phyloP scores from a whole-genome alignment of 768 basidiomycete genomes.

The Boletales sp. region DNA sequence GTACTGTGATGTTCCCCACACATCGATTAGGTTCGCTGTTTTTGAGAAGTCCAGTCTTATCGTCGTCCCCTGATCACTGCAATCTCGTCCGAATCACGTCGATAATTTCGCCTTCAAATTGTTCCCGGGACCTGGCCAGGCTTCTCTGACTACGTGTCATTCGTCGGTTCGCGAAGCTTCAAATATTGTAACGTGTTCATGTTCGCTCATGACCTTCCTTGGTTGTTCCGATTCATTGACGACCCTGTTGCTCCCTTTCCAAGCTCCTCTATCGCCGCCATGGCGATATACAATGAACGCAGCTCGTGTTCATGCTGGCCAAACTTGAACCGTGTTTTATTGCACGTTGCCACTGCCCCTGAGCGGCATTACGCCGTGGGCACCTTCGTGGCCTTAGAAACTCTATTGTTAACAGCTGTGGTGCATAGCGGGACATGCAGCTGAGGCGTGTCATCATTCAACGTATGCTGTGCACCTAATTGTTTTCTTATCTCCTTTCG shows the following conservation, averaged over 20 bases:
- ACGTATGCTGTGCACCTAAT: slow-evolving; percentile 17
- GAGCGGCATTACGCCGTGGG: slow-evolving; percentile 25
- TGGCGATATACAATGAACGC: slow-evolving; percentile 13
- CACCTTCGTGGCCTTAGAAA: slow-evolving; percentile 8
- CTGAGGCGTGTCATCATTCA: slow-evolving; percentile 25
- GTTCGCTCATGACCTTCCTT: slow-evolving; percentile 11
- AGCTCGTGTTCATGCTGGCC: slow-evolving; percentile 1
- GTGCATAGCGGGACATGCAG: slow-evolving; percentile 20
- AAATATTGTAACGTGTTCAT: slow-evolving; percentile 5
- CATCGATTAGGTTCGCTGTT: slow-evolving; percentile 7
- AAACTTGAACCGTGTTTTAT: slow-evolving; percentile 9
- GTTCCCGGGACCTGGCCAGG: not conserved
- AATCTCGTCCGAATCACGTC: slow-evolving; percentile 5
- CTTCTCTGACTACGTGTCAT: not conserved
- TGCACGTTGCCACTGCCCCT: slow-evolving; percentile 23
- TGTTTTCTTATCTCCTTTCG: slow-evolving; percentile 25
- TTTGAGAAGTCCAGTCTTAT: slow-evolving; percentile 1
- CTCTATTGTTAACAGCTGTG: slow-evolving; percentile 20
- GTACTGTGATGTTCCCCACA: slow-evolving; percentile 10
- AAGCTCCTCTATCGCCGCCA: slow-evolving; percentile 26
- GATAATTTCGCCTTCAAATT: not conserved
- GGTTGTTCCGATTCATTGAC: slow-evolving; percentile 13
- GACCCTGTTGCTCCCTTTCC: slow-evolving; percentile 18
- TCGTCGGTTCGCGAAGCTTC: slow-evolving; percentile 5
- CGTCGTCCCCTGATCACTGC: slow-evolving; percentile 4